Conservation (phyloP, 2,329 filamentous ascomycete species). For the Cadophora malorum region DNA sequence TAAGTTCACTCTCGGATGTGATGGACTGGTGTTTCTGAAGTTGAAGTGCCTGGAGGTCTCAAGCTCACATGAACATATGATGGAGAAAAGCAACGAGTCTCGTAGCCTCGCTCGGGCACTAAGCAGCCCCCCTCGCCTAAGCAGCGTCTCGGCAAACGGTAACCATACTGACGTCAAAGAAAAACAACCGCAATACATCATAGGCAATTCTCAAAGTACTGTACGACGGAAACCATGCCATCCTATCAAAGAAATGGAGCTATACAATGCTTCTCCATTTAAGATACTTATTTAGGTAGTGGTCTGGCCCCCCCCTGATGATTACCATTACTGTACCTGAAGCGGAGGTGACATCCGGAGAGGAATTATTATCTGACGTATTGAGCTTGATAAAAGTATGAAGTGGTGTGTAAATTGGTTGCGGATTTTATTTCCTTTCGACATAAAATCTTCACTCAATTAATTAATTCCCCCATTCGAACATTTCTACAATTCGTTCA, state of each 20-base stretch:
- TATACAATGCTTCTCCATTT: neutral
- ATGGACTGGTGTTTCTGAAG: too few relatives aligned
- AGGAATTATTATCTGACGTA: constrained; percentile 12
- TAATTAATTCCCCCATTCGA: neutral
- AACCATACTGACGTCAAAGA: constrained; percentile 4
- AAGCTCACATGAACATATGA: too few relatives aligned
- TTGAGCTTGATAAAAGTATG: constrained; percentile 22
- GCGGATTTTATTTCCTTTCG: constrained; percentile 36
- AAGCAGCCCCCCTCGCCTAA: neutral
- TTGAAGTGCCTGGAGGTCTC: too few relatives aligned
- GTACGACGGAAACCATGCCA: neutral
- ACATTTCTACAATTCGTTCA: too few relatives aligned
- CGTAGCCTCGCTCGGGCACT: neutral
- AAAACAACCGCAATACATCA: constrained; percentile 15
- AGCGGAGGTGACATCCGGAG: neutral
- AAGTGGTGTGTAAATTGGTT: constrained; percentile 41
- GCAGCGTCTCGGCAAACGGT: neutral
- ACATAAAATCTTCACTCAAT: neutral
- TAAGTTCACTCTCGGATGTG: too few relatives aligned
- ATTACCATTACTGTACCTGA: too few relatives aligned
- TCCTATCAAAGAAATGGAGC: constrained; percentile 12
- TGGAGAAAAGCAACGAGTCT: neutral
- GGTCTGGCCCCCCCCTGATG: too few relatives aligned
- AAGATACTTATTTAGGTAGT: neutral
- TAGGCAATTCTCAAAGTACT: neutral